phyloP scores from a whole-genome alignment of 208 protist species.

The Naegleria fowleri region DNA sequence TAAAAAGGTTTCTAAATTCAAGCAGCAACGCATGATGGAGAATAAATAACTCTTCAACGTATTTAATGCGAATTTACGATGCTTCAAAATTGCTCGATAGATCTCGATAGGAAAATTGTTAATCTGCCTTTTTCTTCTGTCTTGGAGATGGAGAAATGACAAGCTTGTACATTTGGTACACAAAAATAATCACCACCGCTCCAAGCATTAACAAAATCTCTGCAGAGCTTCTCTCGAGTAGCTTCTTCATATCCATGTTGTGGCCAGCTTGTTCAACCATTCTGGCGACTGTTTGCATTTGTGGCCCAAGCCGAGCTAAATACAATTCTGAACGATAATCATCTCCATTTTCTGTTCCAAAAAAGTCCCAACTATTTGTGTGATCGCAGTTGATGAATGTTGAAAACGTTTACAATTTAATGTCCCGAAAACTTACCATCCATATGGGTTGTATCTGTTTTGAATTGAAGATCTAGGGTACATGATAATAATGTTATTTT shows the following conservation, averaged over 20 bases:
- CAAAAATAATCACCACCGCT: background rate
- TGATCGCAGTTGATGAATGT: too few species aligned
- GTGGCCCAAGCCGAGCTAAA: background rate
- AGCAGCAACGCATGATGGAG: background rate
- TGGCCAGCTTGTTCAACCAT: background rate
- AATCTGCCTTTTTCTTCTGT: too few species aligned
- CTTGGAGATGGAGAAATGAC: background rate
- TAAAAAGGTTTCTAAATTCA: background rate
- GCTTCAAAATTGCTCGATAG: background rate
- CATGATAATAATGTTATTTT: conserved; percentile 48
- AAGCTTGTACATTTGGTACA: background rate
- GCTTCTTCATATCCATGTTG: background rate
- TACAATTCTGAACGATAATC: background rate
- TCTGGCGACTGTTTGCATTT: background rate
- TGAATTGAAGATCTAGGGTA: conserved; percentile 35
- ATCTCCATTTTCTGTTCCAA: background rate
- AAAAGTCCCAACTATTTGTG: background rate
- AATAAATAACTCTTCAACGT: background rate
- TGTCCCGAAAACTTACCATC: background rate
- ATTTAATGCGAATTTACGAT: background rate
- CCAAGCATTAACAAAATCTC: background rate
- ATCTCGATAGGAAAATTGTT: too few species aligned
- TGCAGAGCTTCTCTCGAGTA: background rate
- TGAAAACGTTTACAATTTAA: background rate
- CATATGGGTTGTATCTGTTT: background rate